phyloP scores from a whole-genome alignment of 352 stramenopile species.

The Globisporangium uncinulatum region DNA sequence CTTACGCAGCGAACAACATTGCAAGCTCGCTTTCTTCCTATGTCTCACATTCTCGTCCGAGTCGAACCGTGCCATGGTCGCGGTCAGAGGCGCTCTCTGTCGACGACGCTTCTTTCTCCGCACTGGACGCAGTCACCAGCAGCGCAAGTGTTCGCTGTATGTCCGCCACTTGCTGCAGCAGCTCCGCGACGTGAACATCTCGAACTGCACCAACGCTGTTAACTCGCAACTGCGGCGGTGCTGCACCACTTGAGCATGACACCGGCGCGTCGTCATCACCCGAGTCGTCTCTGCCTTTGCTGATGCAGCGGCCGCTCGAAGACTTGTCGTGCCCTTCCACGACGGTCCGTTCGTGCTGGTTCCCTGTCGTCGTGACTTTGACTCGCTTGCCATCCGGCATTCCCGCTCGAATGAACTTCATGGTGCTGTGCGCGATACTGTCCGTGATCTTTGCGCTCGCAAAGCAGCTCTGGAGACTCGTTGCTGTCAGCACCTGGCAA shows the following conservation, averaged over 20 bases:
- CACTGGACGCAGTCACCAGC: conserved; percentile 10
- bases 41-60: too few species aligned
- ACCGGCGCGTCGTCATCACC: neutral
- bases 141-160: conserved; percentile 23
- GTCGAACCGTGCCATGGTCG: too few species aligned
- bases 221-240: neutral
- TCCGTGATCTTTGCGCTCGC: neutral
- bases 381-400: neutral
- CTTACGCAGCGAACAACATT: too few species aligned
- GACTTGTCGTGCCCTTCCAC: neutral
- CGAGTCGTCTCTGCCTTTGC: neutral
- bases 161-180: conserved; percentile 7
- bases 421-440: neutral
- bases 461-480: neutral
- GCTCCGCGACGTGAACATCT: neutral
- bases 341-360: neutral
- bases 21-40: too few species aligned
- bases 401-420: neutral
- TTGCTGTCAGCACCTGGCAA: neutral
- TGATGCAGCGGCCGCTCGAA: too few species aligned
- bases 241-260: neutral
- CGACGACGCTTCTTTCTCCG: neutral
- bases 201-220: conserved; percentile 13
- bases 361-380: neutral
- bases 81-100: too few species aligned